Evolutionary conservation across 352 stramenopile genomes (phyloP).

Genomic region (Saprolegnia diclina): DNA sequence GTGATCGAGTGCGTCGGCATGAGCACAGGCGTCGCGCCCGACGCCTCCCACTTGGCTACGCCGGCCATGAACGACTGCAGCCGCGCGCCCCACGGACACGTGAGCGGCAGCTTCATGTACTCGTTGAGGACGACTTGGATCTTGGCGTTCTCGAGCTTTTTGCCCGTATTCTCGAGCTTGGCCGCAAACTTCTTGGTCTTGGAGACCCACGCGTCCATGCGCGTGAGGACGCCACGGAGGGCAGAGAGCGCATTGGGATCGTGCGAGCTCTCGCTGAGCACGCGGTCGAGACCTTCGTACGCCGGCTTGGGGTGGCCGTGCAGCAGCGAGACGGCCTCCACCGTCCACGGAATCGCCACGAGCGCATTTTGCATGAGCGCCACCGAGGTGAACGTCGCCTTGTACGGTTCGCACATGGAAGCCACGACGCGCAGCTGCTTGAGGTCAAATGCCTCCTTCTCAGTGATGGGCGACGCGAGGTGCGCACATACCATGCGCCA

Average conservation of each 20-base stretch:
- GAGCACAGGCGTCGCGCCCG: not conserved
- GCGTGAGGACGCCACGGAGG: constrained; percentile 62
- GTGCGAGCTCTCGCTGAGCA: constrained; percentile 62
- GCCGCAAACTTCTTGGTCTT: constrained; percentile 69
- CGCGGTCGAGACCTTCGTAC: constrained; percentile 46
- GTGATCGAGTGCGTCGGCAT: constrained; percentile 12
- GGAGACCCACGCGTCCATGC: constrained; percentile 76
- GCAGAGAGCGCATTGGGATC: constrained; percentile 55
- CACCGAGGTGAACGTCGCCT: constrained; percentile 67
- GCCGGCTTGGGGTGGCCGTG: constrained; percentile 62
- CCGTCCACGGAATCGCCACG: constrained; percentile 59
- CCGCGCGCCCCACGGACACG: constrained; percentile 37
- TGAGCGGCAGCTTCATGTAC: constrained; percentile 83
- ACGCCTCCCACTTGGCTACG: not conserved
- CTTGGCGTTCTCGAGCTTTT: constrained; percentile 47
- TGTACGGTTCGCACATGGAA: constrained; percentile 43
- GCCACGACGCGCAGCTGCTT: constrained; percentile 23
- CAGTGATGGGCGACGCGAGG: constrained; percentile 1
- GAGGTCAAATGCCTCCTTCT: constrained; percentile 22
- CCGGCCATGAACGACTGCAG: constrained; percentile 31
- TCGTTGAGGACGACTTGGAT: constrained; percentile 79
- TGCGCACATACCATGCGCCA: constrained; percentile 14
- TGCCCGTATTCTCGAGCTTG: constrained; percentile 17
- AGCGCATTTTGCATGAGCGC: constrained; percentile 57
- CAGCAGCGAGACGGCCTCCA: constrained; percentile 65